A percentile compares a stretch with the other conserved stretches of the same genome.
Conservation (phyloP, 805 yeast genomes). For the Yarrowia porcina region DNA sequence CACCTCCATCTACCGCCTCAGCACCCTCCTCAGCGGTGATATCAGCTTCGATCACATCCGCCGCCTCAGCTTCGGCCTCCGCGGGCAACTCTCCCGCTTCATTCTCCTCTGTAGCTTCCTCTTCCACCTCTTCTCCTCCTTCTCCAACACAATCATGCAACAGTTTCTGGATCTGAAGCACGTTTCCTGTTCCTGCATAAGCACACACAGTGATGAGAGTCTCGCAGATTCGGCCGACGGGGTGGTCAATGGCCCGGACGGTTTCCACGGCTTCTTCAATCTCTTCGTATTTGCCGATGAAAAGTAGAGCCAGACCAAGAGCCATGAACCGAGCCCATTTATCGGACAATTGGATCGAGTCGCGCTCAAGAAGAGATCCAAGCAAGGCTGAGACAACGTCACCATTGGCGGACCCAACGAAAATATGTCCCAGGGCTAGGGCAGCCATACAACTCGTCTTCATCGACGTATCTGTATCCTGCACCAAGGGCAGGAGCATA, state of each 20-base stretch:
- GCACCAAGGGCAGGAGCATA: constrained; percentile 73
- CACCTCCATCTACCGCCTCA: constrained; percentile 41
- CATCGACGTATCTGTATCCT: constrained; percentile 68
- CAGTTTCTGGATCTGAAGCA: constrained; percentile 85
- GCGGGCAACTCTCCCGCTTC: no score
- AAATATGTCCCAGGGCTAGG: constrained; percentile 86
- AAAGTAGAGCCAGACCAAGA: constrained; percentile 84
- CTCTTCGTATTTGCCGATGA: constrained; percentile 90
- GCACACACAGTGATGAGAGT: constrained; percentile 90
- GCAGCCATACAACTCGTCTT: constrained; percentile 86
- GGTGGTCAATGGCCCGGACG: constrained; percentile 91
- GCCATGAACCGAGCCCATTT: constrained; percentile 90
- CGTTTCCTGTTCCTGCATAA: constrained; percentile 97
- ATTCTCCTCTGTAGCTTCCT: no score
- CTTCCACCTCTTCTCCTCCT: no score
- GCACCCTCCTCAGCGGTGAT: no score
- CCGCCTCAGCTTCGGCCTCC: no score
- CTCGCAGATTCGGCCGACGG: constrained; percentile 82
- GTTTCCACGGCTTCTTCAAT: constrained; percentile 89
- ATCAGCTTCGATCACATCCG: no score
- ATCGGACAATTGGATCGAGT: constrained; percentile 67
- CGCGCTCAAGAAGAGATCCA: constrained; percentile 85
- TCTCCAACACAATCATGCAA: constrained; percentile 75
- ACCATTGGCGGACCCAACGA: constrained; percentile 94
- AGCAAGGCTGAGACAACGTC: constrained; percentile 89